Evolutionary conservation across 2,329 filamentous ascomycete genomes (phyloP).

Genomic region (Cladobotryum protrusum): DNA sequence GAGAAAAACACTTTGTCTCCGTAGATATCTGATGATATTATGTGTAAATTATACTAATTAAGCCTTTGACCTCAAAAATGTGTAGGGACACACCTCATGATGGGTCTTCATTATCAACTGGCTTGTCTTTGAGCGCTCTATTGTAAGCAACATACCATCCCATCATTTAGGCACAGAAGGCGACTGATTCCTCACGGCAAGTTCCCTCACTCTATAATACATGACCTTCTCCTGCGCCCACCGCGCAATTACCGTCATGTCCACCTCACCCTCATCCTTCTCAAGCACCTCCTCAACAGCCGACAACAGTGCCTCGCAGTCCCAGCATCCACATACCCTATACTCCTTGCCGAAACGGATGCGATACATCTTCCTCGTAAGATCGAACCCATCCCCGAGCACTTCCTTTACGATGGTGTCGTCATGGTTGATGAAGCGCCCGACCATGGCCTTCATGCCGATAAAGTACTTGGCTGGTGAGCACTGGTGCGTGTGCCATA

Average conservation of each 20-base stretch:
- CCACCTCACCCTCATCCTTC: neutral
- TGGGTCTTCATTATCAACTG: too few relatives aligned
- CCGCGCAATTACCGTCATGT: conserved; percentile 7
- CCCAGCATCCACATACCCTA: conserved; percentile 30
- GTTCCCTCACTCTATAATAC: conserved; percentile 16
- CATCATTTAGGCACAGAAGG: neutral
- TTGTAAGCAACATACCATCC: too few relatives aligned
- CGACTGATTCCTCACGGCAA: conserved; percentile 10
- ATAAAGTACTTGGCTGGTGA: conserved; percentile 23
- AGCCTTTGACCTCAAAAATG: too few relatives aligned
- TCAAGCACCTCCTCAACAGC: conserved; percentile 12
- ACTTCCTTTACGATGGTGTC: conserved; percentile 27
- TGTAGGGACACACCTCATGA: too few relatives aligned
- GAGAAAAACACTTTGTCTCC: too few relatives aligned
- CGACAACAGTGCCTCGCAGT: conserved; percentile 28
- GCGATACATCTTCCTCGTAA: conserved; percentile 24
- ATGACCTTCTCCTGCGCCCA: conserved; percentile 12
- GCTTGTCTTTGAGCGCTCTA: too few relatives aligned
- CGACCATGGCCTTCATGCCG: conserved; percentile 13
- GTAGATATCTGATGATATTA: too few relatives aligned
- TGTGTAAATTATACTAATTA: too few relatives aligned
- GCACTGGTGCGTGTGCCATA: conserved; percentile 39
- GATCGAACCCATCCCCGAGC: conserved; percentile 22
- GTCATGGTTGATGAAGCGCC: conserved; percentile 32
- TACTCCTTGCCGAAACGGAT: conserved; percentile 31